Base-by-base conservation (phyloP, 2,329 filamentous ascomycete genomes). In the Cercospora zeina region DNA sequence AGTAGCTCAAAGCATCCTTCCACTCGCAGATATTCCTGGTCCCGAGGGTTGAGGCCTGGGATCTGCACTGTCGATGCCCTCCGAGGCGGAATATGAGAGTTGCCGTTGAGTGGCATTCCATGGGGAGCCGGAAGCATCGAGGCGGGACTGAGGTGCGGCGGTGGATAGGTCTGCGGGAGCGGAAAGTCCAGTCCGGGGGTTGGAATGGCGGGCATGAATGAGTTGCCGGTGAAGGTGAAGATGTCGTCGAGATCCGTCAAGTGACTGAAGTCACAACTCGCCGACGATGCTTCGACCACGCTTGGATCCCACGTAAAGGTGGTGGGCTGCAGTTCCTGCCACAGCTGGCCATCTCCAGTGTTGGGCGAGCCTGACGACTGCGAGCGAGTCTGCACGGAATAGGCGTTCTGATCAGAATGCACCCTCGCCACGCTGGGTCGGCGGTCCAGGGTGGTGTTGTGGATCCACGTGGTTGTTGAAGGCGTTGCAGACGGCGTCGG, bases 211-310 rank as follows among this genome's bases (percentile, higher is more conserved):
- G 62, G 59, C 53, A 66, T 58, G 54, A 65, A 67, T 2, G 65
- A 62, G 33, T 67, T 65, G 6, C 62, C 66, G 24, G 66, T 68
- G 50, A 65, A 68, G 24, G 66, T 62, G 47, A 68, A 68, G 19
- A 68, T 66, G 16, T 68, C 66, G 33, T 68, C 66, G 54, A 68
- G 55, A 39, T 65, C 66, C 2, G 62, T 65, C 39, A 68, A 47
- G 61, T 68, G 66, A 24, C 62, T 65, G 51, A 68, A 68, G 59
- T 64, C 66, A 39, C 62, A 67, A 51, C 61, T 68, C 14, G 65
- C 61, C 10, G 65, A 67, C 4, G 65, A 64, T 2, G 63, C 63
- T 21, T 67, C 65, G 11, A 65, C 63, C 2, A 65, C 34, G 49
- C 61, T 67, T 37, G 63, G 63, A 37, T 67, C 66, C 66, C 66